These are phyloP conservation scores for Venturia aucupariae DNA, from an alignment of 2,329 filamentous ascomycete genomes.

Conservation along the genomic window DNA sequence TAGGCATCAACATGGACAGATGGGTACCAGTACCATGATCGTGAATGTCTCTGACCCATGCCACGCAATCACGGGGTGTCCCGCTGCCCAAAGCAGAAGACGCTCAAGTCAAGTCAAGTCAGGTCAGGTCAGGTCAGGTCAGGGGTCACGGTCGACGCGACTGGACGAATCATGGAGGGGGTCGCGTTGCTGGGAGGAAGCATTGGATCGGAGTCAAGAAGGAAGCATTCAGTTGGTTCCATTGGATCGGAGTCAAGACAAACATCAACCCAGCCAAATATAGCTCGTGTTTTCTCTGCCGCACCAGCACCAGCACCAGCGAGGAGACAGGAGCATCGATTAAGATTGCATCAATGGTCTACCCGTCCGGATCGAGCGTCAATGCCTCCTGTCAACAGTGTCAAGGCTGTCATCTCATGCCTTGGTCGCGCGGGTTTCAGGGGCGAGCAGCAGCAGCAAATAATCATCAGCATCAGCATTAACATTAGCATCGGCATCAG, in stretches of 20 bases:
- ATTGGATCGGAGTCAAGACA: neutral
- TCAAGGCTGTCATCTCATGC: too few relatives aligned
- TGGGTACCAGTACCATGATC: neutral
- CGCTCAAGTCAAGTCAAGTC: too few relatives aligned
- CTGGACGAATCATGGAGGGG: neutral
- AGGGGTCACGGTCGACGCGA: neutral
- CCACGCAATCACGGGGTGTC: neutral
- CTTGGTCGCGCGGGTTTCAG: too few relatives aligned
- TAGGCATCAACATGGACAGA: too few relatives aligned
- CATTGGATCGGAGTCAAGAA: neutral
- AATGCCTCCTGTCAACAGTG: too few relatives aligned
- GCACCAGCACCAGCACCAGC: neutral
- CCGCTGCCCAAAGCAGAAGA: slow-evolving; percentile 4
- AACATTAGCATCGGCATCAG: neutral
- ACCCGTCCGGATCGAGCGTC: neutral
- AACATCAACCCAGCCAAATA: slow-evolving; percentile 4
- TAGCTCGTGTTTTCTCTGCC: slow-evolving; percentile 1
- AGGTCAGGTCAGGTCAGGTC: too few relatives aligned
- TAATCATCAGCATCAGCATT: neutral
- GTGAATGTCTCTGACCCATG: neutral
- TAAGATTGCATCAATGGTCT: slow-evolving; percentile 3
- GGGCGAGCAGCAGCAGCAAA: too few relatives aligned
- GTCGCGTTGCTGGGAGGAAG: neutral
- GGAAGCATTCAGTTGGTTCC: too few relatives aligned
- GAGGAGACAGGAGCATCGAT: neutral